These are phyloP conservation scores for Epichloe amarillans DNA, from an alignment of 2,329 filamentous ascomycete species.

Conservation along the genomic window DNA sequence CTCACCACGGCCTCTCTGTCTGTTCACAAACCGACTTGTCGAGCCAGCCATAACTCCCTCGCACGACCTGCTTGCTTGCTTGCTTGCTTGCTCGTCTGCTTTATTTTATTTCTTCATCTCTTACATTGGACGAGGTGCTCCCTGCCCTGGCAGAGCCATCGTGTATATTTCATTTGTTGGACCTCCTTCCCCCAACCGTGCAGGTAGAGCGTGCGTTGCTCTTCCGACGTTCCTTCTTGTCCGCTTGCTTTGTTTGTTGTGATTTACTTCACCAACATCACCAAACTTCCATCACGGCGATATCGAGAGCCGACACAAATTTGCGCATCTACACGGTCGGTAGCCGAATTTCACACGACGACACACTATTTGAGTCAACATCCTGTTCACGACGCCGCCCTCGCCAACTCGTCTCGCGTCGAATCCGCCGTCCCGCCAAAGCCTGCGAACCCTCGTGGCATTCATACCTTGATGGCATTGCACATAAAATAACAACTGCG, in stretches of 20 bases:
- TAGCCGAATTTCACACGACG: not conserved
- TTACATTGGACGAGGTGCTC: not conserved
- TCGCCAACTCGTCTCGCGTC: not conserved
- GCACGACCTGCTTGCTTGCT: slow-evolving; percentile 2
- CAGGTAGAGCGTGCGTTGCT: not conserved
- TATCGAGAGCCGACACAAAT: not conserved
- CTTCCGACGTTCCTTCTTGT: not conserved
- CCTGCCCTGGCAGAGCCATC: not conserved
- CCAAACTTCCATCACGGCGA: no score
- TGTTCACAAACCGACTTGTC: not conserved
- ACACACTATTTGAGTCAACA: not conserved
- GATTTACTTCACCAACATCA: not conserved
- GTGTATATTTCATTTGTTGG: not conserved
- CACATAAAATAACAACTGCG: not conserved
- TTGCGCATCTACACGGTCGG: not conserved
- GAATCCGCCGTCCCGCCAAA: not conserved
- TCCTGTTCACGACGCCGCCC: not conserved
- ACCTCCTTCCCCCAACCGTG: not conserved
- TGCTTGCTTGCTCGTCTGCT: not conserved
- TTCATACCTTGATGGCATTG: not conserved
- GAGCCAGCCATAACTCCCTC: not conserved
- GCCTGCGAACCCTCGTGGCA: slow-evolving; percentile 2
- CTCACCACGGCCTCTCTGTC: not conserved
- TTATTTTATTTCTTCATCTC: slow-evolving; percentile 5
- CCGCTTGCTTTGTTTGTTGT: slow-evolving; percentile 1